Percentiles rank a stretch among this genome's conserved stretches.
Conservation (phyloP, 129 eudicot species). For the Kitagawia praeruptora region DNA sequence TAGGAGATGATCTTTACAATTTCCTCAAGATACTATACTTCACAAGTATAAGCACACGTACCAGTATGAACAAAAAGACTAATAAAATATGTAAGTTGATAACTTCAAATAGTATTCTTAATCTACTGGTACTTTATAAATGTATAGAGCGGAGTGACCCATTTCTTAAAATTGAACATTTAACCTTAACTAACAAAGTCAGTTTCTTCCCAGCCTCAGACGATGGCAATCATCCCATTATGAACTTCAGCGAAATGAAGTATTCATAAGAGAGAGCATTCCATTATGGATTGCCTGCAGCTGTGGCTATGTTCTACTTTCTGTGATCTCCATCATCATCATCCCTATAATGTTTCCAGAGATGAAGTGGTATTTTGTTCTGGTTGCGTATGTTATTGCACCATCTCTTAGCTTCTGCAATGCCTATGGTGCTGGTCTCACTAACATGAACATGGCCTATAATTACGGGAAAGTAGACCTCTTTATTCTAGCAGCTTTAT, state of each 20-base stretch:
- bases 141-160: too few relatives aligned
- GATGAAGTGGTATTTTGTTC: slow-evolving; percentile 26
- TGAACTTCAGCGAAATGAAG: slow-evolving; percentile 23
- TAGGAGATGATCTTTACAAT: slow-evolving; percentile 35
- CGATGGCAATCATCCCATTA: slow-evolving; percentile 6
- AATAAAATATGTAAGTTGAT: too few relatives aligned
- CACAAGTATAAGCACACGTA: slow-evolving; percentile 13
- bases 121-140: too few relatives aligned
- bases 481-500: slow-evolving; percentile 21
- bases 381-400: slow-evolving; percentile 26
- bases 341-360: slow-evolving; percentile 26
- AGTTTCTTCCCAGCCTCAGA: slow-evolving; percentile 9
- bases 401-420: slow-evolving; percentile 32
- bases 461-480: slow-evolving; percentile 29
- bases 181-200: neutral
- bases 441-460: slow-evolving; percentile 32
- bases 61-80: slow-evolving; percentile 10
- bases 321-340: slow-evolving; percentile 18
- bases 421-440: slow-evolving; percentile 32
- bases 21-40: slow-evolving; percentile 22
- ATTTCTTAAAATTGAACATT: too few relatives aligned
- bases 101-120: too few relatives aligned
- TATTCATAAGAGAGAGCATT: slow-evolving; percentile 23
- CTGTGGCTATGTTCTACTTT: slow-evolving; percentile 16
- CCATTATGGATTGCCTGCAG: slow-evolving; percentile 24